Percentiles rank a stretch among this genome's conserved stretches.
Evolutionary conservation across 805 yeast genomes (phyloP).

Genomic region (Myxozyma geophila): DNA sequence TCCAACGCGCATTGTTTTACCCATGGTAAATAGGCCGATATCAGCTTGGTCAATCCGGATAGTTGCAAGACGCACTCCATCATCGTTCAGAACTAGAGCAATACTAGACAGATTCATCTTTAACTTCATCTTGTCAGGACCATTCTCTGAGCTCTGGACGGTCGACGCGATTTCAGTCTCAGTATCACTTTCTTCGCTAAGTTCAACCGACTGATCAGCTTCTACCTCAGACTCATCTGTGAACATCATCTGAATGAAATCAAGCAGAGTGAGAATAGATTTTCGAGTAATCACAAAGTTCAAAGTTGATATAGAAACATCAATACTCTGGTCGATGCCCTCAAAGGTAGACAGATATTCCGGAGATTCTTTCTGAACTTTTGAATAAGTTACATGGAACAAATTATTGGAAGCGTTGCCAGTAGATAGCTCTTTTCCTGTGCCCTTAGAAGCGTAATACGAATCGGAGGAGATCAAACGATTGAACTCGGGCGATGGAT

Average conservation of each 20-base stretch:
- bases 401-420: constrained; percentile 55
- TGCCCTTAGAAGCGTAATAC: constrained; percentile 56
- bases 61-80: constrained; percentile 79
- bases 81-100: constrained; percentile 77
- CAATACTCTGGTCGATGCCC: constrained; percentile 71
- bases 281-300: constrained; percentile 75
- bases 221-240: constrained; percentile 47
- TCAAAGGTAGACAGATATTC: constrained; percentile 38
- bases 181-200: constrained; percentile 17
- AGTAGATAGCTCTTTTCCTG: constrained; percentile 59
- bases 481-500: constrained; percentile 66
- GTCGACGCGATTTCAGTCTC: constrained; percentile 29
- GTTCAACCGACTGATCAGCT: constrained; percentile 14
- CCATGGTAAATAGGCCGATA: constrained; percentile 65
- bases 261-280: constrained; percentile 75
- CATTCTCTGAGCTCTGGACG: constrained; percentile 14
- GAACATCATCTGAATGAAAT: constrained; percentile 83
- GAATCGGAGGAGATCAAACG: constrained; percentile 68
- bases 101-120: constrained; percentile 72
- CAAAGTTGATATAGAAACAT: constrained; percentile 76
- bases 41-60: constrained; percentile 74
- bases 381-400: constrained; percentile 37
- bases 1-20: constrained; percentile 73
- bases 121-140: constrained; percentile 57
- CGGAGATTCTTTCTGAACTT: constrained; percentile 37